These are phyloP conservation scores for Dacryopinax primogenitus DNA, from an alignment of 768 basidiomycete genomes.

Conservation along the genomic window DNA sequence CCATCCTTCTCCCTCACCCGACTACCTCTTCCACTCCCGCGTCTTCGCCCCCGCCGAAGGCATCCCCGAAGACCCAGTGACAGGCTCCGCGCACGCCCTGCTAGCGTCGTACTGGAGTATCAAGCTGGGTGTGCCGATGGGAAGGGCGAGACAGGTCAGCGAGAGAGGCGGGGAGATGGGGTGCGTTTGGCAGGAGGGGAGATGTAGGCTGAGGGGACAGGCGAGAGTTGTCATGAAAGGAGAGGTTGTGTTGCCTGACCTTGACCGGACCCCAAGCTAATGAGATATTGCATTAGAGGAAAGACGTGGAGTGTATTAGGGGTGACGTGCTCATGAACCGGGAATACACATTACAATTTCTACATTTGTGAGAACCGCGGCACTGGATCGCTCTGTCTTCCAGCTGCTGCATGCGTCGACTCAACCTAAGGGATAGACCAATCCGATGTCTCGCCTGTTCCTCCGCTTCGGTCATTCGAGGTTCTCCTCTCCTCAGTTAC, in stretches of 20 bases:
- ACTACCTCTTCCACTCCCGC: constrained; percentile 22
- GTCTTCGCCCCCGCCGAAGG: constrained; percentile 23
- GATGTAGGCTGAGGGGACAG: neutral
- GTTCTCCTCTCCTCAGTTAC: no score
- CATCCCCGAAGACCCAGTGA: constrained; percentile 25
- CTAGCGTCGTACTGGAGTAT: constrained; percentile 24
- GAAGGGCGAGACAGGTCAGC: constrained; percentile 40
- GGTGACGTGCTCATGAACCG: neutral
- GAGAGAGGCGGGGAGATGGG: constrained; percentile 36
- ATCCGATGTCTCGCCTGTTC: no score
- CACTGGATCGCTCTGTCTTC: no score
- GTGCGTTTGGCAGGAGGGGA: constrained; percentile 24
- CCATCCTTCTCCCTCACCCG: constrained; percentile 11
- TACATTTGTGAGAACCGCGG: no score
- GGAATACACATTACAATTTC: no score
- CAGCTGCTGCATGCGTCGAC: no score
- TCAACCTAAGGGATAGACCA: no score
- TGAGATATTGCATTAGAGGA: neutral
- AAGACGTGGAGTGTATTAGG: neutral
- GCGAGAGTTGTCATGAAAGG: neutral
- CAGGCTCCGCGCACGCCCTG: constrained; percentile 24
- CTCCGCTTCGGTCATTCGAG: no score
- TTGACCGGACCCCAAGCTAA: no score
- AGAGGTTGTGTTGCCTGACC: constrained; percentile 1
- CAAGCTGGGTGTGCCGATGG: neutral